Evolutionary conservation across 305 asterid species (phyloP), one percentile per base, ranked within the genome.

Genomic region (Fraxinus xanthoxyloides): DNA sequence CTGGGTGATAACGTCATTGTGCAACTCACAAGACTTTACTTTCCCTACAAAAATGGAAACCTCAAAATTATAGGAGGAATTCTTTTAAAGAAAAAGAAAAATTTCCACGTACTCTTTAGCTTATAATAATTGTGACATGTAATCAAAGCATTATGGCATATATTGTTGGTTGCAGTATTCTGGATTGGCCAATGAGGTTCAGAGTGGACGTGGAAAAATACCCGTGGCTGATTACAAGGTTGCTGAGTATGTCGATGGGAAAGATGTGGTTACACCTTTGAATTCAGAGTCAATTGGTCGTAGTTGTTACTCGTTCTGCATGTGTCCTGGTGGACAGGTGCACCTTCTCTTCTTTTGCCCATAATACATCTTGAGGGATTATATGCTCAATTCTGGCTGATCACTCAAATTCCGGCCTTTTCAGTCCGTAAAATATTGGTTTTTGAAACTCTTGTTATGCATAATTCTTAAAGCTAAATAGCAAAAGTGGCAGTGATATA

Each of bases 281-380:
- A 79, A 78, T 84, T 82, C 77, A 82, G 91, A 83, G 75, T 88
- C 87, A 80, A 80, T 77, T 54, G 82, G 77, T 79, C 96, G 92
- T 38, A 91, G 93, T 78, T 94, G 98, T 88, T 97, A 97, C 90
- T 97, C 99, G 72, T 97, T 97, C 86, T 97, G 99, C 93, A 97
- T 97, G 99, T 97, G 99, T 85, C 99, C 99, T 48, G 99, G 99
- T 46, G 99, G 99, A 75, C 98, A 96, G 98, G 99, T 93, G 80
- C 28, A 43, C 4, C 69, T n/a, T 54, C 63, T 28, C n/a, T 82
- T 35, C 34, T 76, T 51, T n/a, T 76, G 73, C 72, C 3, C 76
- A 15, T 34, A 7, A 36, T 72, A 72, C 43, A 34, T 31, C 48
- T 17, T 31, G n/a, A 17, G 76, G 76, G 26, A 72, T 72, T 34